These are phyloP conservation scores for Collybia nuda DNA, from an alignment of 768 basidiomycete species.

Conservation along the genomic window DNA sequence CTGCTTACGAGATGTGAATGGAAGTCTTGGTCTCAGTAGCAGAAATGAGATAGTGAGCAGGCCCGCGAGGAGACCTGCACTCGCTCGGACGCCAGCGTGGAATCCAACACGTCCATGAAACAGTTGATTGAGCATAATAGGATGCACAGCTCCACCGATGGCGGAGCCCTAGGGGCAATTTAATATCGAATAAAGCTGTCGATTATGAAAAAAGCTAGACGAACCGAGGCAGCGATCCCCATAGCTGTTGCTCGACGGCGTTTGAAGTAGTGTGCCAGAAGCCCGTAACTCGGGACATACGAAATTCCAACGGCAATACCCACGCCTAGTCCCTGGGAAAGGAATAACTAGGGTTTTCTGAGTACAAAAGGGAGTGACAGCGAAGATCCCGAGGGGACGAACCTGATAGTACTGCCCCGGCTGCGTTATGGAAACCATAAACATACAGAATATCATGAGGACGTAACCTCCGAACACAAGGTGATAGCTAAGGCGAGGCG, in stretches of 20 bases:
- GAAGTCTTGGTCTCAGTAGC: constrained; percentile 39
- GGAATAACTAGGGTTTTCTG: constrained; percentile 35
- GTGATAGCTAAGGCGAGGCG: constrained; percentile 18
- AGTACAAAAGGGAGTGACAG: background rate
- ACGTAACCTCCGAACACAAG: constrained; percentile 26
- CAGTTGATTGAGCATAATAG: constrained; percentile 60
- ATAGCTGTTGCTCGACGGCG: constrained; percentile 46
- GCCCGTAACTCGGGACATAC: constrained; percentile 45
- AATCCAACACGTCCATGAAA: constrained; percentile 48
- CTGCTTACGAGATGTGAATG: constrained; percentile 29
- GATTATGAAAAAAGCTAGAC: constrained; percentile 12
- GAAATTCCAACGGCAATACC: constrained; percentile 46
- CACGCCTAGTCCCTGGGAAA: constrained; percentile 46
- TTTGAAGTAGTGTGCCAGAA: constrained; percentile 51
- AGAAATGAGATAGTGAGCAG: constrained; percentile 27
- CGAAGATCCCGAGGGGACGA: background rate
- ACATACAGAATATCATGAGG: constrained; percentile 27
- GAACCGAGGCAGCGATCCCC: constrained; percentile 45
- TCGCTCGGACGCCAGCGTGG: constrained; percentile 44
- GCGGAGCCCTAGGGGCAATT: constrained; percentile 40
- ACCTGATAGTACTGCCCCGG: constrained; percentile 30
- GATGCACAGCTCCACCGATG: constrained; percentile 59
- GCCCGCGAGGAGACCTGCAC: constrained; percentile 31
- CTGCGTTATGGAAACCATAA: constrained; percentile 30
- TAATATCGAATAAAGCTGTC: constrained; percentile 14